These are phyloP conservation scores for Coffea canephora DNA, from an alignment of 257 asterid genomes.

Conservation along the genomic window DNA sequence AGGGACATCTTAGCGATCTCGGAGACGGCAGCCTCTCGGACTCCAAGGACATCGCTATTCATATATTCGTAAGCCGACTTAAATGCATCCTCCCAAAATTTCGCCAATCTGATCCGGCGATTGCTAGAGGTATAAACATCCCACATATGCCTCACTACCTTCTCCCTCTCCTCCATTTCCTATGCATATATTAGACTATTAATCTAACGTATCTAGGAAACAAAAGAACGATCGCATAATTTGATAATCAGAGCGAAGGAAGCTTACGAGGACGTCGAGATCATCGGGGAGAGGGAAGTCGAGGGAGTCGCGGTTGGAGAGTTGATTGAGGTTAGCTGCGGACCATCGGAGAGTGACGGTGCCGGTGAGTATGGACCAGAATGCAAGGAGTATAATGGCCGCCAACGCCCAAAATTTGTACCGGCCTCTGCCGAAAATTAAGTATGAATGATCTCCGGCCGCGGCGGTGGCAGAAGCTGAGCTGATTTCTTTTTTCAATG, in stretches of 20 bases:
- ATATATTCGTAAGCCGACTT: slow-evolving; percentile 87
- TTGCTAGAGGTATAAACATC: slow-evolving; percentile 69
- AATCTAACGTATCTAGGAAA: not conserved
- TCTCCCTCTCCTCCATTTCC: slow-evolving; percentile 98
- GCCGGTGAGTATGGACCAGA: slow-evolving; percentile 90
- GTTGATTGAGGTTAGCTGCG: slow-evolving; percentile 52
- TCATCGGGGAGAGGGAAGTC: slow-evolving; percentile 38
- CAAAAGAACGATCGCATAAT: not conserved
- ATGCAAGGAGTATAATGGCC: slow-evolving; percentile 65
- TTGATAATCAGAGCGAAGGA: not conserved
- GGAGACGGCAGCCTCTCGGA: slow-evolving; percentile 59
- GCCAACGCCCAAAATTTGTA: slow-evolving; percentile 78
- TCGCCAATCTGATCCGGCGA: slow-evolving; percentile 58
- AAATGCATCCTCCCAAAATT: slow-evolving; percentile 89
- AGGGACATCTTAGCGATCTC: slow-evolving; percentile 91
- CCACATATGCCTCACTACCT: slow-evolving; percentile 91
- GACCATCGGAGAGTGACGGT: slow-evolving; percentile 78
- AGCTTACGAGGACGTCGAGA: slow-evolving; percentile 67
- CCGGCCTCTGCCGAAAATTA: slow-evolving; percentile 45
- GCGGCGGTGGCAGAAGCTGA: slow-evolving; percentile 19
- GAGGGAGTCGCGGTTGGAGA: slow-evolving; percentile 35
- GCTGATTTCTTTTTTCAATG: slow-evolving; percentile 16
- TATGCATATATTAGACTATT: slow-evolving; percentile 23
- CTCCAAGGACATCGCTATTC: slow-evolving; percentile 63
- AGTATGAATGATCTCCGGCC: slow-evolving; percentile 15